Conservation (phyloP, 306 rosid genomes). For the Ormosia semicastrata region DNA sequence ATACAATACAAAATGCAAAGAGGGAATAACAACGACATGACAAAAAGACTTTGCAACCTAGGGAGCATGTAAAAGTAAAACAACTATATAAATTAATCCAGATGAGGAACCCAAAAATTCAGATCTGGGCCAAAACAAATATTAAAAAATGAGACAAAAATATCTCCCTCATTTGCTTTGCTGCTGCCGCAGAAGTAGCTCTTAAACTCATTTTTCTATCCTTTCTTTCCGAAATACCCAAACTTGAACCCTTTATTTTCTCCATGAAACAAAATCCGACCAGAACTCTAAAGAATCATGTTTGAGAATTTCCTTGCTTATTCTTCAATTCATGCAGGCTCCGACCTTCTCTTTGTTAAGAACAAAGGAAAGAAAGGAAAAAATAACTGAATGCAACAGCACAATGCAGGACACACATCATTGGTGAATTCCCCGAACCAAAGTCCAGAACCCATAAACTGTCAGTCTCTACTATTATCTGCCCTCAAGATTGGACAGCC, state of each 20-base stretch:
- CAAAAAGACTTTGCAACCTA: slow-evolving; percentile 31
- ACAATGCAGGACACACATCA: slow-evolving; percentile 33
- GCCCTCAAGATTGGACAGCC: slow-evolving; percentile 91
- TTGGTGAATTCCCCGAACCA: slow-evolving; percentile 44
- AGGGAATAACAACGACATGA: not conserved
- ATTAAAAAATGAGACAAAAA: slow-evolving; percentile 22
- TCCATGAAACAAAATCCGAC: slow-evolving; percentile 39
- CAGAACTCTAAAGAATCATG: slow-evolving; percentile 54
- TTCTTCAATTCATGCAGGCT: slow-evolving; percentile 49
- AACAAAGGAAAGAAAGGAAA: slow-evolving; percentile 52
- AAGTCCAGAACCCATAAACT: slow-evolving; percentile 44
- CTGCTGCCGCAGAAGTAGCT: slow-evolving; percentile 35
- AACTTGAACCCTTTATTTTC: slow-evolving; percentile 45
- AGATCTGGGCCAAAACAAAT: slow-evolving; percentile 34
- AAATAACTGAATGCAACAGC: slow-evolving; percentile 46
- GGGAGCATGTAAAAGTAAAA: slow-evolving; percentile 31
- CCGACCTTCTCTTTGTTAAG: slow-evolving; percentile 40
- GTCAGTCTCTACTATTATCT: slow-evolving; percentile 34
- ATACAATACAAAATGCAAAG: slow-evolving; percentile 28
- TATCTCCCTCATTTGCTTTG: slow-evolving; percentile 46
- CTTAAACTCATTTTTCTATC: slow-evolving; percentile 43
- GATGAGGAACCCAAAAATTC: slow-evolving; percentile 36
- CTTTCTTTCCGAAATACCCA: slow-evolving; percentile 47
- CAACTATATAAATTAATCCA: slow-evolving; percentile 39
- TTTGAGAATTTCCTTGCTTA: slow-evolving; percentile 41